phyloP scores from a whole-genome alignment of 208 protist species.

The Leptomonas seymouri region DNA sequence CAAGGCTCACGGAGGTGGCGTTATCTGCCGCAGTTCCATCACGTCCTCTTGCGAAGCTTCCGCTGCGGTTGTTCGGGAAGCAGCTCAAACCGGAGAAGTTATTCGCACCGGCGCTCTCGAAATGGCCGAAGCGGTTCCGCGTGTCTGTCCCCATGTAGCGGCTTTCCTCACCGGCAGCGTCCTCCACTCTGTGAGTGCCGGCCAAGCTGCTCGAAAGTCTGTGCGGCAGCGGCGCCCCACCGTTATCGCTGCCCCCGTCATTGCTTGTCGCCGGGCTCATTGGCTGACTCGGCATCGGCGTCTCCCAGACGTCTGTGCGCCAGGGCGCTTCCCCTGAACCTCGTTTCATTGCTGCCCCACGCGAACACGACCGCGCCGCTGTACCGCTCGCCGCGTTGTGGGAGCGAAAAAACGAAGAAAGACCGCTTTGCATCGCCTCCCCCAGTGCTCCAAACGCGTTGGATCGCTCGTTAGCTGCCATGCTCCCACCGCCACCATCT shows the following conservation, averaged over 20 bases:
- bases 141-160: not conserved
- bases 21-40: not conserved
- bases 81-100: not conserved
- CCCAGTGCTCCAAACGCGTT: not conserved
- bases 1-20: slow-evolving; percentile 5
- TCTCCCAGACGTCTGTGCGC: slow-evolving; percentile 22
- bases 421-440: slow-evolving; percentile 8
- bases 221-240: not conserved
- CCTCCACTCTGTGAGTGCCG: not conserved
- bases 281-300: slow-evolving; percentile 15
- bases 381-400: slow-evolving; percentile 11
- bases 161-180: not conserved
- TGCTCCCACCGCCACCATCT: not conserved
- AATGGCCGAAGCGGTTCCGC: not conserved
- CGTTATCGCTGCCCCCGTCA: not conserved
- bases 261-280: slow-evolving; percentile 2
- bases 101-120: not conserved
- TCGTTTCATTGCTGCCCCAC: not conserved
- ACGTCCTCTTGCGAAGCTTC: not conserved
- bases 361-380: not conserved
- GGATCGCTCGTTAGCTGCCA: not conserved
- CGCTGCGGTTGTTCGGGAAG: not conserved
- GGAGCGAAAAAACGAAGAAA: slow-evolving; percentile 8
- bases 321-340: not conserved
- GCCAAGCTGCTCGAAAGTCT: not conserved